Conservation (phyloP, 108 stramenopile genomes). For the Cyclotella sp. region DNA sequence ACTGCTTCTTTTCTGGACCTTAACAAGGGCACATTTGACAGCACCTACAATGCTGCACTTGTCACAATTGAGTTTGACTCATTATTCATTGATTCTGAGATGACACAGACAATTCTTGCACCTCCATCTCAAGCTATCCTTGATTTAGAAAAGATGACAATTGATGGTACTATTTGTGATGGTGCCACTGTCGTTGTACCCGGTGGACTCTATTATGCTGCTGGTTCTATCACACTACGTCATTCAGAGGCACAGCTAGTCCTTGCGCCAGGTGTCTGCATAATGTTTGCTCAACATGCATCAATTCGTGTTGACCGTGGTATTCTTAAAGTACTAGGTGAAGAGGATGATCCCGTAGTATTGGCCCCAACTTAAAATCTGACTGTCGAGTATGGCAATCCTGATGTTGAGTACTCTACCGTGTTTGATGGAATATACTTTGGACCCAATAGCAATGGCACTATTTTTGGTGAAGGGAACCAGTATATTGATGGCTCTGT, state of each 20-base stretch:
- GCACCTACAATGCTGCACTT: constrained; percentile 7
- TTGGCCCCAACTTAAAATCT: constrained; percentile 9
- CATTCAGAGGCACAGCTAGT: constrained; percentile 18
- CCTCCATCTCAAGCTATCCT: constrained; percentile 18
- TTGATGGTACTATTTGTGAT: constrained; percentile 12
- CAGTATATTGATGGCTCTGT: constrained; percentile 18
- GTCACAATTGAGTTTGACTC: constrained; percentile 9
- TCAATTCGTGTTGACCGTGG: constrained; percentile 28
- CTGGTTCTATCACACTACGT: constrained; percentile 11
- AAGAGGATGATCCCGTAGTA: neutral
- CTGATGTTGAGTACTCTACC: neutral
- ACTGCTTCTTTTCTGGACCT: neutral
- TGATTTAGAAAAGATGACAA: constrained; percentile 18
- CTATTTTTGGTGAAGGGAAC: constrained; percentile 14
- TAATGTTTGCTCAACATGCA: constrained; percentile 22
- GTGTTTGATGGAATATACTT: constrained; percentile 14
- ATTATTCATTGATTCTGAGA: constrained; percentile 18
- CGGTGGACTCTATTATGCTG: constrained; percentile 17
- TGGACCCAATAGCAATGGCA: constrained; percentile 13
- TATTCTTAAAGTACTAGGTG: constrained; percentile 14
- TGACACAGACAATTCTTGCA: constrained; percentile 12
- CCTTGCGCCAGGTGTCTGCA: constrained; percentile 20
- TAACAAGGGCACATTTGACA: constrained; percentile 1
- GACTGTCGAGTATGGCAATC: constrained; percentile 9
- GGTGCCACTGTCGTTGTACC: constrained; percentile 5